Percentiles rank a stretch among this genome's conserved stretches.
These are phyloP conservation scores for Cladorrhinum samala DNA, from an alignment of 495 filamentous ascomycete species.

Conservation along the genomic window DNA sequence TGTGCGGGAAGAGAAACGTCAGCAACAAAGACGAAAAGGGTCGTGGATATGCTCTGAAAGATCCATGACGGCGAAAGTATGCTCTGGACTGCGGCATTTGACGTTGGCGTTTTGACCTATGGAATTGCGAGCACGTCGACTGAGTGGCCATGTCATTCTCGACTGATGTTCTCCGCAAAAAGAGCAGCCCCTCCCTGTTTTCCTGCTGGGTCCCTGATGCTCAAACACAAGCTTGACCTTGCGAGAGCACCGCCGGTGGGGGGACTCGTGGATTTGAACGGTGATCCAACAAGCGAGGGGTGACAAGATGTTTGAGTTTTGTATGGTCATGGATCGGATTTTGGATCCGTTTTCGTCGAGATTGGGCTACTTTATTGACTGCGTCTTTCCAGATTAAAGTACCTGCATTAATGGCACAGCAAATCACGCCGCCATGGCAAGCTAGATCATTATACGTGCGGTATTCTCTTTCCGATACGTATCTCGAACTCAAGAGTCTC, in stretches of 20 bases:
- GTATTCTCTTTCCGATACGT: background rate
- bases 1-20: too few relatives aligned
- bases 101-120: background rate
- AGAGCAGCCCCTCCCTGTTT: background rate
- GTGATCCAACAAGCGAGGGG: too few relatives aligned
- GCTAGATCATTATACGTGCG: background rate
- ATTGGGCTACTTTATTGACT: background rate
- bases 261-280: background rate
- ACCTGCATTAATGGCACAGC: background rate
- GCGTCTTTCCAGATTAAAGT: too few relatives aligned
- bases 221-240: background rate
- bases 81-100: background rate
- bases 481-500: too few relatives aligned
- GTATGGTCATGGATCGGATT: too few relatives aligned
- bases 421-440: background rate
- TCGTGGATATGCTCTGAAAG: background rate
- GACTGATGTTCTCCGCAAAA: constrained; percentile 7
- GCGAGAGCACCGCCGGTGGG: background rate
- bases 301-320: background rate
- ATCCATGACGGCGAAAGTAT: too few relatives aligned
- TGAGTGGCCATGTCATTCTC: constrained; percentile 1
- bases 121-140: too few relatives aligned
- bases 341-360: background rate
- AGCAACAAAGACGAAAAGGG: background rate
- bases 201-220: too few relatives aligned